phyloP scores from a whole-genome alignment of 306 rosid genomes.

The Sicyos edulis region DNA sequence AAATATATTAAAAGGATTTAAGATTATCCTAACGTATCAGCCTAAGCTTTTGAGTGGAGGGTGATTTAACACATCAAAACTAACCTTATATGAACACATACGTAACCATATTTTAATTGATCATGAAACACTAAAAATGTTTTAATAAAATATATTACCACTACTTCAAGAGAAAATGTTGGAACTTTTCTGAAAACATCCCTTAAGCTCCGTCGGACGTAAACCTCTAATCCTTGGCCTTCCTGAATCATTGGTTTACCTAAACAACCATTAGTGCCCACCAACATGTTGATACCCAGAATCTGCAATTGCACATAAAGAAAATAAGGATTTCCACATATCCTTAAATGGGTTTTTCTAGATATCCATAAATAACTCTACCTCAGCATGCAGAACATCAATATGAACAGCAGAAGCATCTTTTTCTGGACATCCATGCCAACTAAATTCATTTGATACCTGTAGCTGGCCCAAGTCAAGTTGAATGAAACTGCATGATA shows the following conservation, averaged over 20 bases:
- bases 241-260: slow-evolving; percentile 92
- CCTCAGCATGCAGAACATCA: slow-evolving; percentile 92
- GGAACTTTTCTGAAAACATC: slow-evolving; percentile 94
- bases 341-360: not conserved
- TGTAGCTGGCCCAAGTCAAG: slow-evolving; percentile 87
- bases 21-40: not conserved
- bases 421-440: slow-evolving; percentile 79
- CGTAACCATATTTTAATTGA: not conserved
- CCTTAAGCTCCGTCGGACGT: slow-evolving; percentile 90
- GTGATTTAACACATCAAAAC: not conserved
- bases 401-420: slow-evolving; percentile 91
- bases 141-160: slow-evolving; percentile 39
- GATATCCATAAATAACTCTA: slow-evolving; percentile 25
- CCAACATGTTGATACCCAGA: slow-evolving; percentile 84
- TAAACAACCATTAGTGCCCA: slow-evolving; percentile 65
- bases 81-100: not conserved
- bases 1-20: not conserved
- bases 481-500: slow-evolving; percentile 76
- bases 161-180: slow-evolving; percentile 80
- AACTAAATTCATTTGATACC: slow-evolving; percentile 73
- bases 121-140: not conserved
- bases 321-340: not conserved
- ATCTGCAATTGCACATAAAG: slow-evolving; percentile 46
- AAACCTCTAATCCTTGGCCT: slow-evolving; percentile 80
- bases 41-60: not conserved